These are phyloP conservation scores for Collybia sp. DNA, from an alignment of 768 basidiomycete genomes.

Conservation along the genomic window DNA sequence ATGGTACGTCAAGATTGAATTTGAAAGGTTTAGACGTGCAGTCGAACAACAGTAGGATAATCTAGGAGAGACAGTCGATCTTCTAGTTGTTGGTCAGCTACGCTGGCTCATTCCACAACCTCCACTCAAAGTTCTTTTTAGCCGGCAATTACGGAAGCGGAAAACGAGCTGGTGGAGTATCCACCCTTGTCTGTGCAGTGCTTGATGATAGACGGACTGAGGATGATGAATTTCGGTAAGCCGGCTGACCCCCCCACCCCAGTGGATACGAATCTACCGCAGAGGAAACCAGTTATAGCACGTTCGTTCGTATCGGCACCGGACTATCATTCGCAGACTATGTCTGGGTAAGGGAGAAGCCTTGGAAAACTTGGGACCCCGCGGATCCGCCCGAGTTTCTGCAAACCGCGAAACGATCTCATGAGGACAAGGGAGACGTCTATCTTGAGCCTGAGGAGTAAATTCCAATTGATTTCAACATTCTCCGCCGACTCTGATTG, in stretches of 20 bases:
- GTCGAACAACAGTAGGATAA: conserved; percentile 52
- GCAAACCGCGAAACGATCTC: conserved; percentile 50
- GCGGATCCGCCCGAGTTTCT: conserved; percentile 71
- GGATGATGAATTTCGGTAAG: conserved; percentile 60
- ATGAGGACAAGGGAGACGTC: conserved; percentile 85
- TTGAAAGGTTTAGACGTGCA: too few species aligned
- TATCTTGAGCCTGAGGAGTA: conserved; percentile 91
- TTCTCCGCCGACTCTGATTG: not conserved
- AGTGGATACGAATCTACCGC: conserved; percentile 1
- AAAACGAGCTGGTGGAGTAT: conserved; percentile 82
- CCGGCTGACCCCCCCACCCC: not conserved
- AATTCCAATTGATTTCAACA: conserved; percentile 12
- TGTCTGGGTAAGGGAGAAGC: conserved; percentile 74
- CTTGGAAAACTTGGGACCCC: conserved; percentile 80
- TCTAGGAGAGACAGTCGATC: conserved; percentile 89
- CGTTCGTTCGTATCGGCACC: conserved; percentile 87
- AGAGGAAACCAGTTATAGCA: conserved; percentile 58
- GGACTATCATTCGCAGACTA: conserved; percentile 87
- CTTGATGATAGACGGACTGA: conserved; percentile 62
- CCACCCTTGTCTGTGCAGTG: conserved; percentile 86
- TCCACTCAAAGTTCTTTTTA: conserved; percentile 20
- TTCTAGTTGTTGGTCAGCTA: conserved; percentile 78
- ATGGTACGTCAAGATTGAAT: conserved; percentile 44
- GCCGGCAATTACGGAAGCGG: conserved; percentile 89
- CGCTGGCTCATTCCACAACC: not conserved